A percentile compares a stretch with the other conserved stretches of the same genome.
Conservation (phyloP, 768 basidiomycete species). For the Agaricus bisporus region DNA sequence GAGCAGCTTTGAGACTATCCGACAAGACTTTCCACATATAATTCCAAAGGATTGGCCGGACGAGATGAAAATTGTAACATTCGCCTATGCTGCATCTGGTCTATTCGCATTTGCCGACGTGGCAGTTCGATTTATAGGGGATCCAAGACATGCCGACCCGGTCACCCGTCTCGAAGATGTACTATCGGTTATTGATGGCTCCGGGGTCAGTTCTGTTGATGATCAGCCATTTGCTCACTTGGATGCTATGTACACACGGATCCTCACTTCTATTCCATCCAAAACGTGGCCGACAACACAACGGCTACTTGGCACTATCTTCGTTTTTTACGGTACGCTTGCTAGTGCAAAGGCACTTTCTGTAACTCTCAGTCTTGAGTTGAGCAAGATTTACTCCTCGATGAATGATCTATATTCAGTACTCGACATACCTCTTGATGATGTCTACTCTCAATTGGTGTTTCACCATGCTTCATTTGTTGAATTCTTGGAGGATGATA, state of each 20-base stretch:
- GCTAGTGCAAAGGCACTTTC: not conserved
- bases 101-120: not conserved
- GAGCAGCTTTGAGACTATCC: not conserved
- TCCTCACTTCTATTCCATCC: not conserved
- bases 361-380: not conserved
- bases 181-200: not conserved
- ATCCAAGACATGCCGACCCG: not conserved
- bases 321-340: not conserved
- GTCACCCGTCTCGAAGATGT: not conserved
- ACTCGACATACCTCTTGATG: not conserved
- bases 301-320: not conserved
- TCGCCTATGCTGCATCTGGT: not conserved
- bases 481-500: no score
- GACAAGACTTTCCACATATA: not conserved
- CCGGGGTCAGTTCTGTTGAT: not conserved
- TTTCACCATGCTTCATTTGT: slow-evolving; percentile 34
- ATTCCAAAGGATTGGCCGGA: not conserved
- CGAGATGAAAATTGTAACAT: not conserved
- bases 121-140: not conserved
- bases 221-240: not conserved
- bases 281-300: not conserved
- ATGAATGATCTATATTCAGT: not conserved
- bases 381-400: not conserved
- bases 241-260: not conserved
- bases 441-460: not conserved